These are phyloP conservation scores for Ordospora pajunii DNA, from an alignment of 371 early-diverging fungal species.

Conservation along the genomic window DNA sequence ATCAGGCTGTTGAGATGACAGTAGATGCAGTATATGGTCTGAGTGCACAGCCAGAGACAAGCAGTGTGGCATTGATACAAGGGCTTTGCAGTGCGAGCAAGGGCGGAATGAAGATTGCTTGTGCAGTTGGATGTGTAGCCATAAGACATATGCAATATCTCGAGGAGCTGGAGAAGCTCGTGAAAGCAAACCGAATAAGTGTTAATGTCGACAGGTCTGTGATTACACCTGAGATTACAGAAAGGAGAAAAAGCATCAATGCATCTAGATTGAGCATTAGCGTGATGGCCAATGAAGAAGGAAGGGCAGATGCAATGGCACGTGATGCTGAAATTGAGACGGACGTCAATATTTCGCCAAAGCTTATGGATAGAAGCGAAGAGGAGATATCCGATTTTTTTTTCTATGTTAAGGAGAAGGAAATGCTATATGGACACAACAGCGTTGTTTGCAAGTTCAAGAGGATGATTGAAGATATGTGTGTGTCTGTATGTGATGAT, in stretches of 20 bases:
- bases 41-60: constrained; percentile 32
- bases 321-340: not conserved
- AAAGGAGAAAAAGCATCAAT: constrained; percentile 56
- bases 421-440: constrained; percentile 53
- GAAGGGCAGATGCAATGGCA: not conserved
- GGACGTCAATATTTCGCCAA: not conserved
- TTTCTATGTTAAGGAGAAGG: constrained; percentile 58
- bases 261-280: constrained; percentile 46
- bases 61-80: constrained; percentile 9
- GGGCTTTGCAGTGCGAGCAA: not conserved
- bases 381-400: constrained; percentile 60
- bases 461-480: constrained; percentile 33
- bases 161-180: constrained; percentile 51
- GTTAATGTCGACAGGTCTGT: not conserved
- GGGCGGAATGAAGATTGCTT: constrained; percentile 39
- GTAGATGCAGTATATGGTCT: constrained; percentile 34
- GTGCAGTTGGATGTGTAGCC: constrained; percentile 54
- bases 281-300: constrained; percentile 36
- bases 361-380: constrained; percentile 33
- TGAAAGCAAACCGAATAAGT: constrained; percentile 32
- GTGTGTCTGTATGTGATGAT: not conserved
- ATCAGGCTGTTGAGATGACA: constrained; percentile 13
- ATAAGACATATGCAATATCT: constrained; percentile 53
- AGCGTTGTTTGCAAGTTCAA: constrained; percentile 38
- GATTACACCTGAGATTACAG: constrained; percentile 45